A percentile compares a stretch with the other conserved stretches of the same genome.
These are phyloP conservation scores for Hericium erinaceus DNA, from an alignment of 768 basidiomycete species.

Conservation along the genomic window DNA sequence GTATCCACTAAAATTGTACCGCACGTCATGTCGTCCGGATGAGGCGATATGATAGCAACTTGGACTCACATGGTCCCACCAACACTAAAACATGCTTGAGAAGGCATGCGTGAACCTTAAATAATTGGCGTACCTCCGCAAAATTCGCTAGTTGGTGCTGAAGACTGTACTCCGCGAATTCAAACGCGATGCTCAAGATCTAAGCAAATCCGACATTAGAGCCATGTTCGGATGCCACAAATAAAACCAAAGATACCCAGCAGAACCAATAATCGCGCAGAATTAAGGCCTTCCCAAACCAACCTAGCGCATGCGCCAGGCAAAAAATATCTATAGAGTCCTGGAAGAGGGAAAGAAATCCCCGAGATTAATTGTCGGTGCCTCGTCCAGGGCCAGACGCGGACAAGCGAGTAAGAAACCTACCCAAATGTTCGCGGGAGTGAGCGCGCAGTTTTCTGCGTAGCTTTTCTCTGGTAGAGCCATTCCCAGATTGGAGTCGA, in stretches of 20 bases:
- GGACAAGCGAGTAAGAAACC: slow-evolving; percentile 9
- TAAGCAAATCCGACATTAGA: no score
- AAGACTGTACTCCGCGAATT: slow-evolving; percentile 81
- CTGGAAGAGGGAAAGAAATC: slow-evolving; percentile 25
- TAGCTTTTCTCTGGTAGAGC: slow-evolving; percentile 81
- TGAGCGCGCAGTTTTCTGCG: slow-evolving; percentile 70
- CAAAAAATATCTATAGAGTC: slow-evolving; percentile 83
- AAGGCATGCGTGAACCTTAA: slow-evolving; percentile 16
- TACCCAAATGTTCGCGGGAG: slow-evolving; percentile 59
- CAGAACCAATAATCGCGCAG: slow-evolving; percentile 91
- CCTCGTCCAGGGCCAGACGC: not conserved
- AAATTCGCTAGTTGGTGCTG: slow-evolving; percentile 87
- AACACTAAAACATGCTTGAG: slow-evolving; percentile 42
- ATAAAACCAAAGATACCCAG: slow-evolving; percentile 46
- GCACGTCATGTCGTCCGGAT: not conserved
- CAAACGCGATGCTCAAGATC: slow-evolving; percentile 75
- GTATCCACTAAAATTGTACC: slow-evolving; percentile 54
- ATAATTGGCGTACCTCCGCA: slow-evolving; percentile 51
- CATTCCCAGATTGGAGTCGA: slow-evolving; percentile 64
- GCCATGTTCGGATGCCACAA: not conserved
- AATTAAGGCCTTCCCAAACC: slow-evolving; percentile 89
- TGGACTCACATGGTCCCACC: slow-evolving; percentile 82
- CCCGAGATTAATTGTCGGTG: not conserved
- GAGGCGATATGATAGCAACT: slow-evolving; percentile 1
- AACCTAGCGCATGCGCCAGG: slow-evolving; percentile 74